Evolutionary conservation across 2,329 filamentous ascomycete genomes (phyloP), one percentile per base, ranked within the genome.

Genomic region (Trichoderma atrobrunneum): DNA sequence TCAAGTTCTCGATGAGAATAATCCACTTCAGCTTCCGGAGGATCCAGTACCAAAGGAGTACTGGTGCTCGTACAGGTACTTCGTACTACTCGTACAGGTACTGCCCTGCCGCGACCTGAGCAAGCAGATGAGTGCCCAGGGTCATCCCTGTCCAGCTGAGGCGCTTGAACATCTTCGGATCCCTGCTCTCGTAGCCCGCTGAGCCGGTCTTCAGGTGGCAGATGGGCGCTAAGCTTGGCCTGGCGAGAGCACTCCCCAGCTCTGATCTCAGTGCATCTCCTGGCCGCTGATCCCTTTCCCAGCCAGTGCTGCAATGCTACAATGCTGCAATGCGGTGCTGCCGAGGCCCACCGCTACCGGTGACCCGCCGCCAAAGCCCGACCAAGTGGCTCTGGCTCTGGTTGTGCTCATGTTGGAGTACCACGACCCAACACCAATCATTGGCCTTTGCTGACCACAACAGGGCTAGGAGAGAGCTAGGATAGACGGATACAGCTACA

Each of bases 321-420:
- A 61, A 39, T 64, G 56, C 59, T 72, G 71, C 62, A 60, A 68
- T 72, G 70, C 70, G 60, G 32, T 66, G 70, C 60, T 28, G 71
- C 66, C 57, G 32, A 51, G 48, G 65, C 32, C 54, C 54, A 67
- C 32, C 63, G 34, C 56, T 68, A 43, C 63, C 43, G 72, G 62
- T 59, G 69, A 34, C 56, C 72, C 72, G 72, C 68, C 54, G 69
- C 69, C 72, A 71, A 72, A 73, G 43, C 57, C 64, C 62, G 56
- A 63, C 43, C 57, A 61, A 57, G 64, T 63, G 54, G 39, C 60
- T 73, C 68, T 60, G 30, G 61, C 70, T 70, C 36, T 39, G 36
- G 36, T 18, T 39, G 36, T 39, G 59, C 60, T 65, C 61, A 18
- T 16, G 12, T 43, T 43, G 26, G 21, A 62, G 39, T 34, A 10